Percentiles rank a stretch among this genome's conserved stretches.
phyloP scores from a whole-genome alignment of 139 green algal species.

The Zygnema circumcarinatum region DNA sequence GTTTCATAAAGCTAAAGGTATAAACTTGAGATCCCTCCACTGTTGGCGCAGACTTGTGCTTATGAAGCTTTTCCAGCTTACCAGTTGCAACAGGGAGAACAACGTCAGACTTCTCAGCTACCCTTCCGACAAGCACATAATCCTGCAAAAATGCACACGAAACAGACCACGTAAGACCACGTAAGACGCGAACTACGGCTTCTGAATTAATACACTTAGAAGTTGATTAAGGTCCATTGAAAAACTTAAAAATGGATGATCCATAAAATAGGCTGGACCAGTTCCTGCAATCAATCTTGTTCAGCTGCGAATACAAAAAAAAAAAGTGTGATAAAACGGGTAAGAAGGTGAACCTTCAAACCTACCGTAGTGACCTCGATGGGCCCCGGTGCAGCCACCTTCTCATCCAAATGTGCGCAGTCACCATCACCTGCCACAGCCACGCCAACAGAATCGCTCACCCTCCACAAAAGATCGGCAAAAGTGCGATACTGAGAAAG shows the following conservation, averaged over 20 bases:
- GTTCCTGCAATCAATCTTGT: background rate
- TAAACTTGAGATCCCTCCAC: too few species aligned
- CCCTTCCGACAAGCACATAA: slow-evolving; percentile 5
- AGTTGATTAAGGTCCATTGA: background rate
- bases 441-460: too few species aligned
- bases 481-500: too few species aligned
- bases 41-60: background rate
- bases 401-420: background rate
- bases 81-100: slow-evolving; percentile 32
- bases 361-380: background rate
- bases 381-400: background rate
- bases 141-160: background rate
- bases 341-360: slow-evolving; percentile 22
- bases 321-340: background rate
- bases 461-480: too few species aligned
- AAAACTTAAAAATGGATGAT: background rate
- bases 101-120: slow-evolving; percentile 4
- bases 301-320: background rate
- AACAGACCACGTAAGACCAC: too few species aligned
- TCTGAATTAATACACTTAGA: background rate
- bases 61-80: background rate
- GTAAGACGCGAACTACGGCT: background rate
- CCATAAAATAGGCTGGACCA: background rate
- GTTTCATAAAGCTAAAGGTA: too few species aligned
- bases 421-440: background rate